These are phyloP conservation scores for Penicillium palitans DNA, from an alignment of 2,329 filamentous ascomycete species.

Conservation along the genomic window DNA sequence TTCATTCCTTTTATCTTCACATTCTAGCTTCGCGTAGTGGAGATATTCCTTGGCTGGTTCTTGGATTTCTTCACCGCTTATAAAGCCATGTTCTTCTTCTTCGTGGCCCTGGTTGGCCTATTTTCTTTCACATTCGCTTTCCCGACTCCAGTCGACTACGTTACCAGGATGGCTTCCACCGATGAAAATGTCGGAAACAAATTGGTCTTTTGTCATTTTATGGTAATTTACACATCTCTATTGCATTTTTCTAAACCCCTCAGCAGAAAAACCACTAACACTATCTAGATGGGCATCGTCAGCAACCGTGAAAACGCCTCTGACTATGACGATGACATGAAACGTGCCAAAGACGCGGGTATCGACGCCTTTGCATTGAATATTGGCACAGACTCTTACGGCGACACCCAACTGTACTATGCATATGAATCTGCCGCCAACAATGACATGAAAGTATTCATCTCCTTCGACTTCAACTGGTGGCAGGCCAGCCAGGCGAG, in stretches of 20 bases:
- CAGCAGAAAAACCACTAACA: neutral
- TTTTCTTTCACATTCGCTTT: constrained; percentile 19
- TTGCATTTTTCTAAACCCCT: too few relatives aligned
- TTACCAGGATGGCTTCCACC: neutral
- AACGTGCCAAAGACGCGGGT: constrained; percentile 44
- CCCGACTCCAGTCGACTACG: constrained; percentile 10
- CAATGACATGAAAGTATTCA: constrained; percentile 54
- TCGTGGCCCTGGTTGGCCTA: constrained; percentile 20
- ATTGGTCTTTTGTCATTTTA: constrained; percentile 49
- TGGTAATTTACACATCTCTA: constrained; percentile 30
- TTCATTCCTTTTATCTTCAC: neutral
- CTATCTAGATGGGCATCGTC: constrained; percentile 48
- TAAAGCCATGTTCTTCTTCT: constrained; percentile 10
- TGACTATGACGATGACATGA: constrained; percentile 53
- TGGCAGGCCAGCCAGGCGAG: constrained; percentile 41
- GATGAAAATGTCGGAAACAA: constrained; percentile 15
- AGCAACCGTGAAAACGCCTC: constrained; percentile 44
- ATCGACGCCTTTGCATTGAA: constrained; percentile 56
- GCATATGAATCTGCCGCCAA: constrained; percentile 53
- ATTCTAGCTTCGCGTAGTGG: neutral
- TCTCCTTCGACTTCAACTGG: constrained; percentile 60
- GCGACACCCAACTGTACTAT: constrained; percentile 49
- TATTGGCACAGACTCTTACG: constrained; percentile 48
- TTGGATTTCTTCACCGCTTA: constrained; percentile 4
- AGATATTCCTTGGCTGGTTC: constrained; percentile 8